A percentile compares a stretch with the other conserved stretches of the same genome.
phyloP scores from a whole-genome alignment of 768 basidiomycete species.

The Tricholoma bakamatsutake region DNA sequence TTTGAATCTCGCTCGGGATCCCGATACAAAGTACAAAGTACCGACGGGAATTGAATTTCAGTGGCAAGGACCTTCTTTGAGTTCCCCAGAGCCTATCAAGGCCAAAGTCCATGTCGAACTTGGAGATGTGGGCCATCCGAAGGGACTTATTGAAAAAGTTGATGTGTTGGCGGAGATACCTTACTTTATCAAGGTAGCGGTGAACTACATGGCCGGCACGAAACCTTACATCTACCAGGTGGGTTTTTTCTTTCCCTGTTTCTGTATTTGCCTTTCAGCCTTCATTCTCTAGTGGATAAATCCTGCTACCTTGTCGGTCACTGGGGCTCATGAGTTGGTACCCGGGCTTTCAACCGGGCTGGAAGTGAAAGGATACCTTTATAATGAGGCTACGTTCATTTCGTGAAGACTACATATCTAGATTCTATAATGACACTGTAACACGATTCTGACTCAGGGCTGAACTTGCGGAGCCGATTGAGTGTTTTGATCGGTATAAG shows the following conservation, averaged over 20 bases:
- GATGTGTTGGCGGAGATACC: slow-evolving; percentile 90
- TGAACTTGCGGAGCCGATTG: background rate
- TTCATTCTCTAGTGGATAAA: slow-evolving; percentile 37
- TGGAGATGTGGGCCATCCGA: slow-evolving; percentile 49
- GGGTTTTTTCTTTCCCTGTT: slow-evolving; percentile 28
- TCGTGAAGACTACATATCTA: slow-evolving; percentile 29
- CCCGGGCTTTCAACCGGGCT: slow-evolving; percentile 35
- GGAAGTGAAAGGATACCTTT: slow-evolving; percentile 64
- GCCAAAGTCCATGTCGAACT: slow-evolving; percentile 55
- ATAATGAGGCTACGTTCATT: slow-evolving; percentile 89
- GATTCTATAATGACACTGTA: background rate
- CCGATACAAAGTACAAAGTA: slow-evolving; percentile 75
- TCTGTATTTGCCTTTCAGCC: slow-evolving; percentile 5
- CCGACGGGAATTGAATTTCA: slow-evolving; percentile 66
- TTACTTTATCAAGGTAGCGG: slow-evolving; percentile 83
- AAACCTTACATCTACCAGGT: slow-evolving; percentile 96
- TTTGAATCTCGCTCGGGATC: slow-evolving; percentile 52
- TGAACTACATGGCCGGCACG: slow-evolving; percentile 89
- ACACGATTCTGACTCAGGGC: background rate
- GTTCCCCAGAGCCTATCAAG: slow-evolving; percentile 45
- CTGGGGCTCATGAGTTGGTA: slow-evolving; percentile 33
- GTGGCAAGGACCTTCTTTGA: slow-evolving; percentile 73
- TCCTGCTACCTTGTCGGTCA: slow-evolving; percentile 36
- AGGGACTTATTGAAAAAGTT: slow-evolving; percentile 86
- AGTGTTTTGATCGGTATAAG: background rate